Evolutionary conservation across 805 yeast genomes (phyloP), one percentile per base, ranked within the genome.

Genomic region (Teunomyces funiuensis): DNA sequence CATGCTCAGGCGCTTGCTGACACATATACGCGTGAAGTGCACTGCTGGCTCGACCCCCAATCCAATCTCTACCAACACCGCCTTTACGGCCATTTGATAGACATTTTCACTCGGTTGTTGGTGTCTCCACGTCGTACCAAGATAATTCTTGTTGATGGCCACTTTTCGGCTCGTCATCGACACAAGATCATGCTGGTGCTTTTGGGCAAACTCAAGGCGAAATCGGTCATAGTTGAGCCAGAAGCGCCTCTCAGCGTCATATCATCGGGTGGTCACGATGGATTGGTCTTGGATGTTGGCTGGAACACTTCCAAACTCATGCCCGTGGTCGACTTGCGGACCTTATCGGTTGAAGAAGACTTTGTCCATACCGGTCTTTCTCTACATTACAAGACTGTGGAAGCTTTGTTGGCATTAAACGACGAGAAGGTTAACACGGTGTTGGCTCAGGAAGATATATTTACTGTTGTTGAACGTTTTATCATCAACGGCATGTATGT

Each of bases 211-310:
- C 43, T 63, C 6, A 51, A 55, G 28, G 48, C 58, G 11, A 60
- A 50, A 36, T 53, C 63, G 2, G 53, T 62, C 2, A 45, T 54
- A n/a, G 50, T 56, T 38, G 27, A 50, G 2, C 55, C 59, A 0
- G 54, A 45, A 10, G 38, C 60, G 2, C 40, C 55, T 2, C 34
- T 61, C 33, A 23, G 54, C 0, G 50, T 58, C 6, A 38, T 64
- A 2, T 55, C 61, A 1, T 42, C 55, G 8, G 53, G 53, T 37
- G 23, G 40, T 8, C n/a, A 44, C 13, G 39, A 56, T 29, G 68
- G 66, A 1, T 36, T 65, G 8, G 63, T 65, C 6, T 26, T 65
- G 8, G 59, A 64, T 42, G 39, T 62, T 20, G 58, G 58, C 6
- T 65, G 70, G 70, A 49, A 49, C 22, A 28, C 52, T 6, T 28